Evolutionary conservation across 176 grass and related monocot species (phyloP).

Genomic region (Phoenix dactylifera): DNA sequence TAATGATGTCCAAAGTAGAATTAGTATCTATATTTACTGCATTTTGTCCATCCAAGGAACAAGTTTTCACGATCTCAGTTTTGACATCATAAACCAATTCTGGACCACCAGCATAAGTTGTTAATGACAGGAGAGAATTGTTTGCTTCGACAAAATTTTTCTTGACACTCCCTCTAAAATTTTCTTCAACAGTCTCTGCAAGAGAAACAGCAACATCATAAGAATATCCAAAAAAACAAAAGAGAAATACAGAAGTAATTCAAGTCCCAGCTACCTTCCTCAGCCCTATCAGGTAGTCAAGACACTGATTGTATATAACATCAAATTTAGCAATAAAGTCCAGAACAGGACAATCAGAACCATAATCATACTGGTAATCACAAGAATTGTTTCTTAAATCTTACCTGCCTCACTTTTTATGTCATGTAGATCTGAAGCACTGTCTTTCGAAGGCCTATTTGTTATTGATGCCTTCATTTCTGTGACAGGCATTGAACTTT

Average conservation of each 20-base stretch:
- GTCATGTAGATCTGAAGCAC: conserved; percentile 9
- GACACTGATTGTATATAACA: conserved; percentile 4
- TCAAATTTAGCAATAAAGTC: too few species aligned
- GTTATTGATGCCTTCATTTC: neutral
- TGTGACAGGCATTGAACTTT: conserved; percentile 5
- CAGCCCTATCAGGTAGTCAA: neutral
- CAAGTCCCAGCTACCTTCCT: neutral
- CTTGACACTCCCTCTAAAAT: neutral
- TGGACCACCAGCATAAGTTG: conserved; percentile 2
- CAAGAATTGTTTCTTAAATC: conserved; percentile 4
- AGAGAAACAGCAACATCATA: conserved; percentile 1
- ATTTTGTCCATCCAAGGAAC: too few species aligned
- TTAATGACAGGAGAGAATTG: conserved; percentile 9
- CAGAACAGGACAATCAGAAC: too few species aligned
- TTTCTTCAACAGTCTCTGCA: neutral
- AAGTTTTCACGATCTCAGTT: conserved; percentile 9
- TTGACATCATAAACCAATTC: conserved; percentile 19
- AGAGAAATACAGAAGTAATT: too few species aligned
- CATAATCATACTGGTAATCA: neutral
- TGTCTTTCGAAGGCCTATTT: neutral
- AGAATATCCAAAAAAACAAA: too few species aligned
- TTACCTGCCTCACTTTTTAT: conserved; percentile 25
- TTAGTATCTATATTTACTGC: neutral
- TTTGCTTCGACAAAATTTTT: neutral
- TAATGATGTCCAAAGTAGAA: conserved; percentile 8